Base-by-base conservation (phyloP, 2,329 filamentous ascomycete species). In the Hansfordia pulvinata region DNA sequence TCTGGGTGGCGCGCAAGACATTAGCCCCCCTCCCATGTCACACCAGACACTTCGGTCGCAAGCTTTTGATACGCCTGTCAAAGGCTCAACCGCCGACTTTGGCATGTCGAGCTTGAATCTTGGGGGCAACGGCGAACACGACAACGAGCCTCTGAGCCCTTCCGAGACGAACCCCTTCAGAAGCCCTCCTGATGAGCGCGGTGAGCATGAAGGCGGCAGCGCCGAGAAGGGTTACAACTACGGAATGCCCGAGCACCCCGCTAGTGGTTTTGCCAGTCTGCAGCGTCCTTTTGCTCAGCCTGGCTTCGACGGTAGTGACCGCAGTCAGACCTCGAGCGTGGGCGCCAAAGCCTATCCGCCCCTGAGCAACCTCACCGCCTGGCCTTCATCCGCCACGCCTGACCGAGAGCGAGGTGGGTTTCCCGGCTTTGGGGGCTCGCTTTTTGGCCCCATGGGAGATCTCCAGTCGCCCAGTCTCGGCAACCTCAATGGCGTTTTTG, bases 141-240 rank as follows among this genome's bases (percentile, higher is more conserved):
- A 62, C n/a, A 62, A 76, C 36, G 81, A 84, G 31, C 78, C 81
- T 1, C 70, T 83, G 44, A 96, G 88, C 47, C 90, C 90, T 8
- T 90, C 86, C 0, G 83, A 93, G 43, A 96, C 90, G 3, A 98
- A 98, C 46, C 90, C 90, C 2, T 98, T 90, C 47, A 82, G 86
- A 36, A 96, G 88, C 49, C 90, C 90, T 3, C 73, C 80, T 6
- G 80, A 77, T 19, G 79, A 85, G 15, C 74, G 74, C 23, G 60
- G 60, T 5, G 74, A 69, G 11, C 70, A 82, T 25, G 69, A 71
- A 10, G 62, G 65, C 23, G 68, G 50, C 18, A 56, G 60, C 9
- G 60, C 65, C 6, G 57, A 56, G 26, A n/a, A n/a, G n/a, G n/a
- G n/a, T n/a, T n/a, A n/a, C n/a, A n/a, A n/a, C n/a, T n/a, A n/a